These are phyloP conservation scores for Willaertia magna DNA, from an alignment of 208 protist genomes.

Conservation along the genomic window DNA sequence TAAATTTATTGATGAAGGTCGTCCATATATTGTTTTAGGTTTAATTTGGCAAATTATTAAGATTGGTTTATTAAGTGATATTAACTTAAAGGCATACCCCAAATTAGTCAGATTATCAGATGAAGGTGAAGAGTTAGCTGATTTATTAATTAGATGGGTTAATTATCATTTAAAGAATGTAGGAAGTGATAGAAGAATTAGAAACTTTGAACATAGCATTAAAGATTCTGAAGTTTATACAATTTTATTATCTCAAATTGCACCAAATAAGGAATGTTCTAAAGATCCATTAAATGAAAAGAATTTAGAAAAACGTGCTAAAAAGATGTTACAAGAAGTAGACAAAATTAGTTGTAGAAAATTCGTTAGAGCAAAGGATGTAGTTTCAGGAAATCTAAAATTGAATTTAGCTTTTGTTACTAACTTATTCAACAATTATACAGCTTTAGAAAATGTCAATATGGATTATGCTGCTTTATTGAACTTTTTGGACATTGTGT, in stretches of 20 bases:
- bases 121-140: conserved; percentile 50
- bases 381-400: conserved; percentile 45
- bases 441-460: conserved; percentile 25
- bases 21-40: conserved; percentile 52
- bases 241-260: conserved; percentile 53
- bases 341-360: conserved; percentile 58
- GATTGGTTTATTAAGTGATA: conserved; percentile 42
- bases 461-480: conserved; percentile 21
- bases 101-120: conserved; percentile 50
- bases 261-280: conserved; percentile 30
- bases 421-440: conserved; percentile 55
- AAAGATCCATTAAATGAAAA: conserved; percentile 33
- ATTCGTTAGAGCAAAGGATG: conserved; percentile 47
- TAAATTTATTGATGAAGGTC: conserved; percentile 38
- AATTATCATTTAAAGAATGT: conserved; percentile 64
- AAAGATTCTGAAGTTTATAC: conserved; percentile 31
- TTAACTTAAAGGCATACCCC: conserved; percentile 54
- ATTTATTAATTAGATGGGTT: conserved; percentile 60
- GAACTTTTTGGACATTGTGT: too few relatives aligned
- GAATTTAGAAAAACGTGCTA: conserved; percentile 39
- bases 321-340: conserved; percentile 48
- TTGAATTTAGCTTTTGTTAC: conserved; percentile 66
- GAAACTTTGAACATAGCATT: conserved; percentile 55
- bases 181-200: conserved; percentile 37
- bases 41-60: conserved; percentile 72